These are phyloP conservation scores for Thraustochytrium striatum DNA, from an alignment of 352 stramenopile genomes.

Conservation along the genomic window DNA sequence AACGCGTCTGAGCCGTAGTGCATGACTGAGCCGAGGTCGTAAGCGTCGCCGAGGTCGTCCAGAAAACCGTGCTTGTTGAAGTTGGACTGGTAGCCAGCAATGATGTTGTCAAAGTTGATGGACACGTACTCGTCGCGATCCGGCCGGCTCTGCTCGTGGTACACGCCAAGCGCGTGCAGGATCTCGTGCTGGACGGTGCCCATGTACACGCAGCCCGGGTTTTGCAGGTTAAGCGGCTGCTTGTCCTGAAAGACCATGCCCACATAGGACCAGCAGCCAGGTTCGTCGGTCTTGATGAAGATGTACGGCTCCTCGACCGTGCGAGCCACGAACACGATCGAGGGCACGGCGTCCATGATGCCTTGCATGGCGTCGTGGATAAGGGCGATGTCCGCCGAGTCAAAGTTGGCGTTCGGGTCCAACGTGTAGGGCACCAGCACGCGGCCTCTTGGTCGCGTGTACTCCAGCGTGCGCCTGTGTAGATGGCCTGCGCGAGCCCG, in stretches of 20 bases:
- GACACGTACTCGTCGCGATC: conserved; percentile 54
- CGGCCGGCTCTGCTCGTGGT: conserved; percentile 54
- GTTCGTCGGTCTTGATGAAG: not conserved
- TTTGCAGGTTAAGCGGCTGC: not conserved
- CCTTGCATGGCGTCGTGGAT: too few relatives aligned
- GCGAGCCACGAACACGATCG: too few relatives aligned
- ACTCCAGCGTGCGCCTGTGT: not conserved
- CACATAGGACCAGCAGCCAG: not conserved
- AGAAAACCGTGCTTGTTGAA: conserved; percentile 48
- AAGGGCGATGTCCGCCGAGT: not conserved
- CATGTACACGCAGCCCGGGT: not conserved
- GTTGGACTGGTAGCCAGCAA: not conserved
- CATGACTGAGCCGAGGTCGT: conserved; percentile 55
- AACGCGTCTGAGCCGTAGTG: conserved; percentile 50
- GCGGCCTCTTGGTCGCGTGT: not conserved
- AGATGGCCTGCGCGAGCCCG: not conserved
- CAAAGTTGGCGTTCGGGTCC: not conserved
- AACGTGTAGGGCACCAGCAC: not conserved
- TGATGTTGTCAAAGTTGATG: conserved; percentile 44
- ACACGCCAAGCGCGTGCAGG: conserved; percentile 54
- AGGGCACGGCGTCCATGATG: too few relatives aligned
- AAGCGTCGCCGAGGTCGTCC: conserved; percentile 52
- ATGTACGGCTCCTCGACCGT: not conserved
- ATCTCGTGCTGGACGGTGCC: conserved; percentile 44
- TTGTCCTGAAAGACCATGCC: not conserved